phyloP scores from a whole-genome alignment of 306 rosid genomes.

The Sphenostylis stenocarpa region DNA sequence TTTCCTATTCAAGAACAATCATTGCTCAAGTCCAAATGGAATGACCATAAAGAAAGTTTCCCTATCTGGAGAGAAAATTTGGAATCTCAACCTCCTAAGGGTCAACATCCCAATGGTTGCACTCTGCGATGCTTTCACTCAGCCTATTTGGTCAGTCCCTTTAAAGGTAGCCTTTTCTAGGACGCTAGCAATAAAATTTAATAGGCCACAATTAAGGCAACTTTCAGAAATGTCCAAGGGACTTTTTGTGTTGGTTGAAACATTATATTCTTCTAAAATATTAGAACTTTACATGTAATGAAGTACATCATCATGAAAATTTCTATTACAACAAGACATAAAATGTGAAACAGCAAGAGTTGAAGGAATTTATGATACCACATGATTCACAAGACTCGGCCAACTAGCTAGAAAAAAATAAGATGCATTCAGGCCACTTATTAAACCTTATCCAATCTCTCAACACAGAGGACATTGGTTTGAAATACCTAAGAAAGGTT shows the following conservation, averaged over 20 bases:
- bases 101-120: not conserved
- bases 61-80: no score
- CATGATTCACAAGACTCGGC: not conserved
- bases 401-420: not conserved
- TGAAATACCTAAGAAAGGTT: not conserved
- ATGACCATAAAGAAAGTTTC: no score
- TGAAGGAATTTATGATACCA: not conserved
- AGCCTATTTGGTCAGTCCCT: not conserved
- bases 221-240: not conserved
- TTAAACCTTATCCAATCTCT: not conserved
- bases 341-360: not conserved
- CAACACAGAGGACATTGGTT: not conserved
- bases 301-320: not conserved
- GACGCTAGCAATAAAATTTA: not conserved
- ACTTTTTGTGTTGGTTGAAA: not conserved
- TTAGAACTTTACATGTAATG: not conserved
- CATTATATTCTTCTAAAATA: not conserved
- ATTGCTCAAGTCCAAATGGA: no score
- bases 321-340: not conserved
- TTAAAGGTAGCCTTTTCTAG: not conserved
- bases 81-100: not conserved
- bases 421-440: not conserved
- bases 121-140: not conserved
- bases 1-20: no score
- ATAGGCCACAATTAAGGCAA: not conserved